Evolutionary conservation across 108 stramenopile genomes (phyloP).

Genomic region (Nitzschia inconspicua): DNA sequence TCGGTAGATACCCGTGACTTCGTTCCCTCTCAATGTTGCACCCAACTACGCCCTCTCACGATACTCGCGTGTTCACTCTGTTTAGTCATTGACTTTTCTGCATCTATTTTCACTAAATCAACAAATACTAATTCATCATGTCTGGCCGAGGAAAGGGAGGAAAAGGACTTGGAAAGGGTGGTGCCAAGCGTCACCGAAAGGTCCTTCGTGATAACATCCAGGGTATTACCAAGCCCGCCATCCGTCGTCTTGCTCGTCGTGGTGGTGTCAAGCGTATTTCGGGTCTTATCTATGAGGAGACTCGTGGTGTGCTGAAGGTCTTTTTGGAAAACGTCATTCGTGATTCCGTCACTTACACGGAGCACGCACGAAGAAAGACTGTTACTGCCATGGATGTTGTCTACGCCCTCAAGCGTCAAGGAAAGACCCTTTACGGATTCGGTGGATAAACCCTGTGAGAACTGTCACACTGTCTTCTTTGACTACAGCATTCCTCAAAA

Average conservation of each 20-base stretch:
- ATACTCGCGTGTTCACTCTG: neutral
- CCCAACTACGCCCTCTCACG: neutral
- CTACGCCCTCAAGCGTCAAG: slow-evolving; percentile 97
- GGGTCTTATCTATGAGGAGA: slow-evolving; percentile 98
- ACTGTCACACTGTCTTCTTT: neutral
- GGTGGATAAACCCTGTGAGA: slow-evolving; percentile 89
- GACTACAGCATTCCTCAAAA: neutral
- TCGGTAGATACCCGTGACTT: too few relatives aligned
- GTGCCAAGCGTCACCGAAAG: slow-evolving; percentile 98
- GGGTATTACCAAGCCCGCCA: slow-evolving; percentile 99
- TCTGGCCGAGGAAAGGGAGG: slow-evolving; percentile 89
- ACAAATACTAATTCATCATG: slow-evolving; percentile 44
- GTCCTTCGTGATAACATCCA: slow-evolving; percentile 99
- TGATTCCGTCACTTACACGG: slow-evolving; percentile 90
- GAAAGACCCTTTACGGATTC: slow-evolving; percentile 97
- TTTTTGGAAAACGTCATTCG: slow-evolving; percentile 87
- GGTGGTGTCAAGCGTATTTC: slow-evolving; percentile 99
- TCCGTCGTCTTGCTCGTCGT: slow-evolving; percentile 98
- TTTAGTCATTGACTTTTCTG: neutral
- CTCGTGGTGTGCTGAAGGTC: slow-evolving; percentile 90
- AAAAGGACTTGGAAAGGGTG: slow-evolving; percentile 90
- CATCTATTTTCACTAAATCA: slow-evolving; percentile 1
- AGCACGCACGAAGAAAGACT: slow-evolving; percentile 91
- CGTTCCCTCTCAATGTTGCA: too few relatives aligned
- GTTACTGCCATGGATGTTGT: slow-evolving; percentile 95